A percentile compares a stretch with the other conserved stretches of the same genome.
These are phyloP conservation scores for Cicer cuneatum DNA, from an alignment of 306 rosid genomes.

Conservation along the genomic window DNA sequence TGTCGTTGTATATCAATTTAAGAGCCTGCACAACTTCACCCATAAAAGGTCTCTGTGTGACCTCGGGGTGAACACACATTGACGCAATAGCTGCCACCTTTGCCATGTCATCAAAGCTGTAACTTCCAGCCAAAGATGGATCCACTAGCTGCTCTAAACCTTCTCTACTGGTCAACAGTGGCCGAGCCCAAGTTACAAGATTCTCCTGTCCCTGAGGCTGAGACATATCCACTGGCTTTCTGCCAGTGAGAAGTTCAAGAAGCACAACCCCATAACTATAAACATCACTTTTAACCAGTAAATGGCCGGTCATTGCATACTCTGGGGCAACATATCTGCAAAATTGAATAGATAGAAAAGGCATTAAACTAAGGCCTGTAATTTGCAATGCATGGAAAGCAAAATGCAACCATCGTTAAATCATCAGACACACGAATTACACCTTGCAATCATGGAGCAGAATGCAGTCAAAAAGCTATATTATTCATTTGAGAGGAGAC, in stretches of 20 bases:
- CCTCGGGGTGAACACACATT: constrained; percentile 93
- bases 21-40: constrained; percentile 99
- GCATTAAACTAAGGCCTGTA: constrained; percentile 33
- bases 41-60: constrained; percentile 93
- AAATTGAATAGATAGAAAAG: constrained; percentile 40
- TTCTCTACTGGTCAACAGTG: constrained; percentile 78
- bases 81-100: constrained; percentile 97
- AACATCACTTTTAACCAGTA: constrained; percentile 94
- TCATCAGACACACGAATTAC: constrained; percentile 15
- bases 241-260: constrained; percentile 93
- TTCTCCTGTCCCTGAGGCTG: constrained; percentile 92
- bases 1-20: constrained; percentile 85
- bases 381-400: constrained; percentile 39
- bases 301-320: constrained; percentile 98
- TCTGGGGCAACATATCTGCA: constrained; percentile 95
- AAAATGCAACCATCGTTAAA: neutral
- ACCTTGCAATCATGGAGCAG: constrained; percentile 35
- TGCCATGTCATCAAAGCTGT: constrained; percentile 91
- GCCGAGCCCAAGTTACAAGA: constrained; percentile 92
- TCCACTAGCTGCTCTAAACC: constrained; percentile 93
- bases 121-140: constrained; percentile 76
- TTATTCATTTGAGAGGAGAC: constrained; percentile 33
- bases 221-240: constrained; percentile 94
- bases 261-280: constrained; percentile 95
- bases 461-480: constrained; percentile 24